These are phyloP conservation scores for Pezicula rhizophila DNA, from an alignment of 2,329 filamentous ascomycete genomes.

Conservation along the genomic window DNA sequence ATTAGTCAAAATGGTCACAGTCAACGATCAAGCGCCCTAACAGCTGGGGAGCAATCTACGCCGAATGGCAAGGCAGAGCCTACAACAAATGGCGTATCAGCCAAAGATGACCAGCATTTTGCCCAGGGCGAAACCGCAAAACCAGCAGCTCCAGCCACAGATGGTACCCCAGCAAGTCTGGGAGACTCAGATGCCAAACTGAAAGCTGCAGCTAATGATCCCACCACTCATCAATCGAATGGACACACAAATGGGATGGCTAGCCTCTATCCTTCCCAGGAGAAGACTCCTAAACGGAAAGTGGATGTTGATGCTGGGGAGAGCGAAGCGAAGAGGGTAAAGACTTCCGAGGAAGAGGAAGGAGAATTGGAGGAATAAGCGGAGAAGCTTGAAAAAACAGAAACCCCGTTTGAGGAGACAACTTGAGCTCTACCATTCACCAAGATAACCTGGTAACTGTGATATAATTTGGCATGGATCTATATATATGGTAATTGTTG, in stretches of 20 bases:
- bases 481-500: too few species aligned
- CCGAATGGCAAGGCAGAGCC: not conserved
- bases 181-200: conserved; percentile 18
- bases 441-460: too few species aligned
- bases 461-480: too few species aligned
- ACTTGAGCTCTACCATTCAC: too few species aligned
- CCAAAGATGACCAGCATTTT: not conserved
- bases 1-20: conserved; percentile 11
- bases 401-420: too few species aligned
- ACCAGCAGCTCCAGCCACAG: not conserved
- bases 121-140: not conserved
- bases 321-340: conserved; percentile 9
- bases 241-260: conserved; percentile 6
- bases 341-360: conserved; percentile 18
- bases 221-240: conserved; percentile 17
- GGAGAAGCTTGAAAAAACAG: too few species aligned
- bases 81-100: not conserved
- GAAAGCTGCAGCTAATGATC: conserved; percentile 22
- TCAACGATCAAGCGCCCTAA: conserved; percentile 1
- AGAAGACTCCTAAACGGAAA: conserved; percentile 13
- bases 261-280: not conserved
- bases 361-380: conserved; percentile 8
- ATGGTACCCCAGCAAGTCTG: not conserved
- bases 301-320: not conserved
- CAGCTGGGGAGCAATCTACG: not conserved